Evolutionary conservation across 1,139 yeast genomes (phyloP), one percentile per base, ranked within the genome.

Genomic region (Blastobotrys illinoisensis): DNA sequence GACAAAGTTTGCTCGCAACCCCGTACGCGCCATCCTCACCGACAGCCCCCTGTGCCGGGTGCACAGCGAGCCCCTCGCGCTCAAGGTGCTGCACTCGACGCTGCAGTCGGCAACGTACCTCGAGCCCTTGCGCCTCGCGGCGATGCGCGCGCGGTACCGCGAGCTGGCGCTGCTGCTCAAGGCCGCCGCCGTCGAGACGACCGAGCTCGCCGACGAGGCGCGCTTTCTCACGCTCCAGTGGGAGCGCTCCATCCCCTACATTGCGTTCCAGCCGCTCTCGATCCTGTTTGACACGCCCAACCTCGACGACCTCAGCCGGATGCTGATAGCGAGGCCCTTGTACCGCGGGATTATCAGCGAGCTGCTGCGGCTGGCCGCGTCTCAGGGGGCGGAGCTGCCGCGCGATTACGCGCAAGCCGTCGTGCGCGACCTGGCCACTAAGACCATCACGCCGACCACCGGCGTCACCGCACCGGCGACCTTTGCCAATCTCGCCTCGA

Each of bases 321-420:
- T 76, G 44, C 89, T 88, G 68, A 75, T 89, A 57, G 91, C 95
- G 48, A 88, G 87, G 66, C 97, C 97, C 6, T 76, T 90, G 59
- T 79, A 88, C 28, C 79, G 88, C 13, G 97, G 97, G 1, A 74
- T 88, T 47, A 81, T 88, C 57, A 78, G 80, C 51, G 97, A 90
- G 71, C 72, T 88, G 49, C 79, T 83, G 57, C 83, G 85, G 49
- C 82, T 90, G 58, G 84, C 88, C 59, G 83, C 83, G 20, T 47
- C 43, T 11, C 48, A 46, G 36, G 56, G 56, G 18, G 50, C 50
- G 13, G 14, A 20, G 23, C 19, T 53, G 11, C 19, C 44, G 4
- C 46, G 24, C 18, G 51, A 51, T 40, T 47, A 44, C 28, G 19
- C 49, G 14, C 51, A 44, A 16, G 44, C 40, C 20, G 14, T 51